Evolutionary conservation across 305 asterid species (phyloP).

Genomic region (Solanum hybrid): DNA sequence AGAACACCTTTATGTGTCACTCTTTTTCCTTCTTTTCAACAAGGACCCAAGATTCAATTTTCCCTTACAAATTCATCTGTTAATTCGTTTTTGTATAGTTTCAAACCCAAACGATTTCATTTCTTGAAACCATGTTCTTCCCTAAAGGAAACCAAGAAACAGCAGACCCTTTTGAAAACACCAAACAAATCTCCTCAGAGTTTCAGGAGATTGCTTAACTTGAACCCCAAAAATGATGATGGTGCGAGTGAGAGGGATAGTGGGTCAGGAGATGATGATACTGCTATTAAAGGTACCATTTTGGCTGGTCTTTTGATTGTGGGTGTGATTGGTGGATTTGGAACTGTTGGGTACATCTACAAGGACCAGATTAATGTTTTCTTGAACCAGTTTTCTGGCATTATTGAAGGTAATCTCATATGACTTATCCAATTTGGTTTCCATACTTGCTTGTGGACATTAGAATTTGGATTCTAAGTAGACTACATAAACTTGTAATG

Average conservation of each 20-base stretch:
- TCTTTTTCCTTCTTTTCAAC: conserved; percentile 11
- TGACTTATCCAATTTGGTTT: background rate
- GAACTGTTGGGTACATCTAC: conserved; percentile 67
- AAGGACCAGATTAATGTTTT: conserved; percentile 80
- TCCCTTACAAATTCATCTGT: conserved; percentile 15
- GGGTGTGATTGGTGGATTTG: conserved; percentile 86
- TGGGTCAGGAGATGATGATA: conserved; percentile 9
- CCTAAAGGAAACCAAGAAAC: conserved; percentile 66
- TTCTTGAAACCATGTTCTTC: conserved; percentile 80
- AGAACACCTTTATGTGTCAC: conserved; percentile 11
- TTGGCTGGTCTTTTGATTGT: conserved; percentile 86
- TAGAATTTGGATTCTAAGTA: background rate
- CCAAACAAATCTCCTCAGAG: conserved; percentile 56
- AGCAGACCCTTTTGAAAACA: conserved; percentile 39
- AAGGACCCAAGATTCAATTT: background rate
- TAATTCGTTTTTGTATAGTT: conserved; percentile 29
- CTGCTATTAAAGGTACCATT: conserved; percentile 69
- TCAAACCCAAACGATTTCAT: conserved; percentile 54
- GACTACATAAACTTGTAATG: background rate
- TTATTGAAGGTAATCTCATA: conserved; percentile 61
- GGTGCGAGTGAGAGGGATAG: conserved; percentile 15
- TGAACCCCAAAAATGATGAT: conserved; percentile 38
- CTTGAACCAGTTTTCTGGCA: conserved; percentile 70
- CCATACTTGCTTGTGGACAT: background rate
- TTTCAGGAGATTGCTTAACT: conserved; percentile 31